Evolutionary conservation across 257 asterid genomes (phyloP).

Genomic region (Henckelia pumila): DNA sequence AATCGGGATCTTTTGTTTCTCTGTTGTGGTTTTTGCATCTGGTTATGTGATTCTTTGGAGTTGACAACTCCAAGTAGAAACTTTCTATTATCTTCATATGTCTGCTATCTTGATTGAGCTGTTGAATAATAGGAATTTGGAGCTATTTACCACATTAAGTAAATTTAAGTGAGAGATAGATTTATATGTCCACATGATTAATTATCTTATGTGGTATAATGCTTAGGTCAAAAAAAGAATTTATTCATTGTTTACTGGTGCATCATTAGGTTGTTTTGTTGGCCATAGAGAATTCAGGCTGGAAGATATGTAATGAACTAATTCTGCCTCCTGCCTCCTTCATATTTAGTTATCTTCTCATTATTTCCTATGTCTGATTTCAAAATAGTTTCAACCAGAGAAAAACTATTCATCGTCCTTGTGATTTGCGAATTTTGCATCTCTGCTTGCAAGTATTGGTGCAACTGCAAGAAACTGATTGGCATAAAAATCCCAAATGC

Average conservation of each 20-base stretch:
- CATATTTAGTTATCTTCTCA: not conserved
- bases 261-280: constrained; percentile 2
- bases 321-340: constrained; percentile 8
- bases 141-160: not conserved
- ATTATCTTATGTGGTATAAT: too few species aligned
- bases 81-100: constrained; percentile 3
- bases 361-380: not conserved
- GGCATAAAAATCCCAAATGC: not conserved
- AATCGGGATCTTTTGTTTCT: not conserved
- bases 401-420: not conserved
- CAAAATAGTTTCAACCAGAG: not conserved
- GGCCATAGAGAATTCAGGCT: not conserved
- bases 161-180: not conserved
- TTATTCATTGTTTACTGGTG: not conserved
- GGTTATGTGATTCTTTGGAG: not conserved
- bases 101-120: not conserved
- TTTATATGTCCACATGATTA: too few species aligned
- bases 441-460: not conserved
- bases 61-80: not conserved
- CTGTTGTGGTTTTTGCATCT: constrained; percentile 1
- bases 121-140: constrained; percentile 1
- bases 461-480: not conserved
- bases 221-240: not conserved
- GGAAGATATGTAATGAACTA: not conserved
- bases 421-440: not conserved